Evolutionary conservation across 2,329 filamentous ascomycete species (phyloP).

Genomic region (Pseudogymnoascus sp.): DNA sequence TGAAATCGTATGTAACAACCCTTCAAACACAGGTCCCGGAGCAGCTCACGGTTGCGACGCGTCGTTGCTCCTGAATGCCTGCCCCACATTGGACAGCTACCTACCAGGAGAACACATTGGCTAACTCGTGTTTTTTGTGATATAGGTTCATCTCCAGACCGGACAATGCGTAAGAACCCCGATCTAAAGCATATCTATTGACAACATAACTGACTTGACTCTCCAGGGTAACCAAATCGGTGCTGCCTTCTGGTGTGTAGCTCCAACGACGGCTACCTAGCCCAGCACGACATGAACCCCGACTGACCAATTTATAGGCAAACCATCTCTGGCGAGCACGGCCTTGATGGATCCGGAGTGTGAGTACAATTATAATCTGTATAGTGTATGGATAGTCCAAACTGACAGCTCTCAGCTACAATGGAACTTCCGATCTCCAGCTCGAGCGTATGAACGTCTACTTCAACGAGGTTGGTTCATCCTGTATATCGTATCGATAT

Average conservation of each 20-base stretch:
- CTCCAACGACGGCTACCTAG: slow-evolving; percentile 16
- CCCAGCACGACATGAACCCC: slow-evolving; percentile 26
- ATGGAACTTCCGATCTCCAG: slow-evolving; percentile 96
- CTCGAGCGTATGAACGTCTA: slow-evolving; percentile 99
- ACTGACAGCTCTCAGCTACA: slow-evolving; percentile 60
- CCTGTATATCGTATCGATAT: slow-evolving; percentile 13
- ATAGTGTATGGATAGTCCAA: slow-evolving; percentile 4
- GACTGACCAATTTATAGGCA: slow-evolving; percentile 52
- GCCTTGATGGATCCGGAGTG: slow-evolving; percentile 95
- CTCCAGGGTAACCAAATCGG: slow-evolving; percentile 98
- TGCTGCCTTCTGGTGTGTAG: slow-evolving; percentile 92
- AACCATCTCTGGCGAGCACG: slow-evolving; percentile 83
- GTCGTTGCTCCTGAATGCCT: slow-evolving; percentile 34
- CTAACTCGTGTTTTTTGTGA: slow-evolving; percentile 45
- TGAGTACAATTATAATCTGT: slow-evolving; percentile 43
- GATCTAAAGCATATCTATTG: slow-evolving; percentile 9
- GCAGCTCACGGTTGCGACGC: slow-evolving; percentile 27
- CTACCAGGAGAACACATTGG: slow-evolving; percentile 39
- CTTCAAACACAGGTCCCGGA: slow-evolving; percentile 8
- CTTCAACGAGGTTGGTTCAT: slow-evolving; percentile 71
- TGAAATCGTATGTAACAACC: slow-evolving; percentile 58
- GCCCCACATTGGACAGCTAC: slow-evolving; percentile 31
- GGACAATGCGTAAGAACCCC: slow-evolving; percentile 84
- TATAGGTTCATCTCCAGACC: slow-evolving; percentile 98
- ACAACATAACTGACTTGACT: slow-evolving; percentile 18